phyloP scores from a whole-genome alignment of 2,329 filamentous ascomycete genomes.

The Ophiocordyceps camponoti-leonardi region DNA sequence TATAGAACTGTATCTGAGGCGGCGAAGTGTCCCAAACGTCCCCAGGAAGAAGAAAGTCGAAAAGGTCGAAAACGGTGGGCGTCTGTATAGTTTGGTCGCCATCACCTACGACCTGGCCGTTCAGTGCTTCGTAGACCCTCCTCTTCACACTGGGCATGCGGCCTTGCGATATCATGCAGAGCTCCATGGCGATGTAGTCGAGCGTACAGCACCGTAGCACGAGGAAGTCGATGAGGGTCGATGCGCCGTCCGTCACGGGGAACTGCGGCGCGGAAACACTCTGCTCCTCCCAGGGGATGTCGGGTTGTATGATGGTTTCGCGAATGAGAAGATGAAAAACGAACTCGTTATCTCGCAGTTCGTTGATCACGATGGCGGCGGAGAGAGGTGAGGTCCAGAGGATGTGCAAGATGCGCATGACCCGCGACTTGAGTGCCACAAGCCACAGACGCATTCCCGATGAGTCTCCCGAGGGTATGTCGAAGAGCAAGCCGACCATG shows the following conservation, averaged over 20 bases:
- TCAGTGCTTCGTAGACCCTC: constrained; percentile 53
- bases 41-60: constrained; percentile 60
- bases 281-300: constrained; percentile 57
- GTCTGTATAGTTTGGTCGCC: constrained; percentile 50
- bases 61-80: constrained; percentile 74
- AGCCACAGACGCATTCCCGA: constrained; percentile 50
- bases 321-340: constrained; percentile 60
- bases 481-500: constrained; percentile 53
- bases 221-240: constrained; percentile 62
- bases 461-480: constrained; percentile 47
- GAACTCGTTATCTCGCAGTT: constrained; percentile 65
- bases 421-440: constrained; percentile 48
- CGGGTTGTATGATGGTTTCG: constrained; percentile 52
- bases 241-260: constrained; percentile 47
- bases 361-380: constrained; percentile 52
- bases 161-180: constrained; percentile 58
- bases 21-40: constrained; percentile 31
- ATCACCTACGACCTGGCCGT: constrained; percentile 54
- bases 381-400: constrained; percentile 77
- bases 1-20: constrained; percentile 41
- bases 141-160: constrained; percentile 54
- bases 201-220: constrained; percentile 59
- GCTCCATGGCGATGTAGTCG: constrained; percentile 72
- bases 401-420: constrained; percentile 57
- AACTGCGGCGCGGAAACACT: constrained; percentile 46